phyloP scores from a whole-genome alignment of 345 rosid genomes.

The Salix brachista region DNA sequence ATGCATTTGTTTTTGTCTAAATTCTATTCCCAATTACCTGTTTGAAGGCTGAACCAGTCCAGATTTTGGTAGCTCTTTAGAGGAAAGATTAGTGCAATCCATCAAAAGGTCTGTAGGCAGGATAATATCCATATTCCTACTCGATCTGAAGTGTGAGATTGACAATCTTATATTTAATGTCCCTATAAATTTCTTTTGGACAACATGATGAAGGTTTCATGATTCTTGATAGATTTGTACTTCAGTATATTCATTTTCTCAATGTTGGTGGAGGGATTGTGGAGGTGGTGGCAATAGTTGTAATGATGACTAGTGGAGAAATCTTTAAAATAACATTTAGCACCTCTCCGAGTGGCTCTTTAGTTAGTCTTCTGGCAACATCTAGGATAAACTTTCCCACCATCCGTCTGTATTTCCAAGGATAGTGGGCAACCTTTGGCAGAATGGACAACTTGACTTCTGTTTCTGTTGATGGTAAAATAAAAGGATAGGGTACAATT shows the following conservation, averaged over 20 bases:
- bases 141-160: no score
- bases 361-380: background rate
- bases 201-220: slow-evolving; percentile 3
- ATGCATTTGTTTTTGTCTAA: no score
- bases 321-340: background rate
- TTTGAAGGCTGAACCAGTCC: background rate
- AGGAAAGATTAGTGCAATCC: background rate
- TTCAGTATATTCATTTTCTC: background rate
- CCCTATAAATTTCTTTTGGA: background rate
- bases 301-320: background rate
- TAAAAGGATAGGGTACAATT: background rate
- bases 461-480: background rate
- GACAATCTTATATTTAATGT: no score
- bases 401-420: background rate
- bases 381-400: background rate
- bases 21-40: background rate
- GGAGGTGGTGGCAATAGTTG: background rate
- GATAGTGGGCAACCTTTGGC: background rate
- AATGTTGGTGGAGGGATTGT: background rate
- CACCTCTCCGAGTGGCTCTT: background rate
- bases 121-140: background rate
- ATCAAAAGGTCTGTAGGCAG: background rate
- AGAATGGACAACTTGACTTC: background rate
- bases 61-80: background rate
- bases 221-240: background rate